Base-by-base conservation (phyloP, 2,329 filamentous ascomycete species). In the Sordariomycetes sp. region DNA sequence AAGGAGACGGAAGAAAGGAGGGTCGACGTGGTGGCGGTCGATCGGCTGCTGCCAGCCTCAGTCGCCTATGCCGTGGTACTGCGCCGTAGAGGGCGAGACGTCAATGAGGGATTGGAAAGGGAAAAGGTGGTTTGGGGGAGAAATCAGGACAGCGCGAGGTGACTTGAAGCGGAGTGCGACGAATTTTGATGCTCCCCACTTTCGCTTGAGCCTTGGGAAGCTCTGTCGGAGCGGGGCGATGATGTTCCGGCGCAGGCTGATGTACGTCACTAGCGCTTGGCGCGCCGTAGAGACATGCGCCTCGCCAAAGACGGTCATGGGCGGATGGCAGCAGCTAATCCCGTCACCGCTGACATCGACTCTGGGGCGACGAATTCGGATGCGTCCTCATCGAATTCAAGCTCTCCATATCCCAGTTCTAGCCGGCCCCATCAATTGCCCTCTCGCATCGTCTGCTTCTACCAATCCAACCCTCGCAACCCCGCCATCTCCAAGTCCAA, bases 1-100 rank as follows among this genome's bases (percentile, higher is more conserved):
- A 75, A 75, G 48, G 62, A 47, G 40, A 51, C 32, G 32, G 43
- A 43, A 46, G 47, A 43, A 45, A 54, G 49, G 39, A 55, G 50
- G 44, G 53, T 57, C 57, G 63, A 63, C 65, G 62, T 68, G 55
- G 43, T 63, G 60, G 52, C 44, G 46, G 42, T 47, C 42, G 49
- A 47, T 45, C 44, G 61, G 61, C 63, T 57, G 56, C 39, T 46
- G 46, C 55, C 60, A 67, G 64, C 63, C 58, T 55, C 45, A 49
- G 47, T 45, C 45, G 44, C 47, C 20, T 11, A 33, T 26, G 16
- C 15, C 12, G 7, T 29, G 10, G 21, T 19, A 21, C 8, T 14
- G n/a, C 25, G 25, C 12, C 25, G 18, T 8, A 20, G 17, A 24
- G 15, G 26, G 26, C 30, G 21, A 14, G 16, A 32, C 34, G 35